These are phyloP conservation scores for Sambucus nigra DNA, from an alignment of 129 eudicot genomes.

Conservation along the genomic window DNA sequence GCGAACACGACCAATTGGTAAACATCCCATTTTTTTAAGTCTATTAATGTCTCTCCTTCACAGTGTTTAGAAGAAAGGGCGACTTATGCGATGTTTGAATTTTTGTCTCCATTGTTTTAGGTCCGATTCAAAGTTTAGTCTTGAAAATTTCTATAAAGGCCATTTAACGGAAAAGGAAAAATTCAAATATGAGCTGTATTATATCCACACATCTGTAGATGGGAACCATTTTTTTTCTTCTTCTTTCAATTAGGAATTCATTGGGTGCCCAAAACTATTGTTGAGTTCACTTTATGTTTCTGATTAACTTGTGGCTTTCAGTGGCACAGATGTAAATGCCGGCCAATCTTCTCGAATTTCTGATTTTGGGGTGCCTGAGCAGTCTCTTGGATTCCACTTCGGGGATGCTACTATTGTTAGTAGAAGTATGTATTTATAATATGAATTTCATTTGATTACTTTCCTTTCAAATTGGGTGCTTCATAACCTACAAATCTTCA, in stretches of 20 bases:
- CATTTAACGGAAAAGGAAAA: not conserved
- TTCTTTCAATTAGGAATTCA: not conserved
- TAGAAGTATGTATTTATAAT: constrained; percentile 20
- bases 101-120: no score
- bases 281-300: no score
- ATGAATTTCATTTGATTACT: not conserved
- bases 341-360: constrained; percentile 39
- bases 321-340: constrained; percentile 46
- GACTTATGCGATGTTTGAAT: no score
- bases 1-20: no score
- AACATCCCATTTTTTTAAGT: no score
- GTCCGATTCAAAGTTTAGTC: no score
- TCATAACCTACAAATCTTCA: not conserved
- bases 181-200: not conserved
- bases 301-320: constrained; percentile 18
- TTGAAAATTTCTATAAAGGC: not conserved
- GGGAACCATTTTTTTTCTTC: not conserved
- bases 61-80: no score
- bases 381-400: constrained; percentile 52
- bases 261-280: constrained; percentile 2
- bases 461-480: not conserved
- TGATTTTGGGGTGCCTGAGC: constrained; percentile 48
- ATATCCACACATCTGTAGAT: not conserved
- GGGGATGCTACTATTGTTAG: constrained; percentile 42
- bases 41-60: no score